These are phyloP conservation scores for Epichloe hybrida DNA, from an alignment of 2,329 filamentous ascomycete species.

Conservation along the genomic window DNA sequence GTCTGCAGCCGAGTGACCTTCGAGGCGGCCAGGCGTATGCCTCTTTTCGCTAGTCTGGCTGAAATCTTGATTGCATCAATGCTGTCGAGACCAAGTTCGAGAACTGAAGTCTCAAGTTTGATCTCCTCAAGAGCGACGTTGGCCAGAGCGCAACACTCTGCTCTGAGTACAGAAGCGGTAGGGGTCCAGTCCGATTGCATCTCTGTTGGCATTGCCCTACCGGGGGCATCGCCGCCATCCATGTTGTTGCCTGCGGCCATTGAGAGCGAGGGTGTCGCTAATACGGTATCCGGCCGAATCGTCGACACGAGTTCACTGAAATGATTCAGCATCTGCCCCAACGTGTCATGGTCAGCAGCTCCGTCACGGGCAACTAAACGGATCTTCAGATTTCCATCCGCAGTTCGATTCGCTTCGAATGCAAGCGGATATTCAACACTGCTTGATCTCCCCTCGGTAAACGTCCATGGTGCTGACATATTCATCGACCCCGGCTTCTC, in stretches of 20 bases:
- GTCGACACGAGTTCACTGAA: constrained; percentile 17
- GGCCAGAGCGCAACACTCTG: constrained; percentile 51
- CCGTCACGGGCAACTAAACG: constrained; percentile 44
- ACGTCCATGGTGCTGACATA: constrained; percentile 37
- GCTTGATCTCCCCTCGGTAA: constrained; percentile 29
- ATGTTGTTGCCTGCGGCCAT: not conserved
- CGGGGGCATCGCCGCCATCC: not conserved
- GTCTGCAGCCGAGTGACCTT: constrained; percentile 62
- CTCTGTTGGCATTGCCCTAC: not conserved
- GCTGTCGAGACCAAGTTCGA: constrained; percentile 79
- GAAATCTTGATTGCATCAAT: constrained; percentile 83
- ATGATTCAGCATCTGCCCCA: constrained; percentile 25
- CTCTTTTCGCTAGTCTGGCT: constrained; percentile 49
- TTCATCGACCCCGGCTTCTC: constrained; percentile 18
- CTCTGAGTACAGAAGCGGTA: constrained; percentile 37
- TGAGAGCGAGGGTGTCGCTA: not conserved
- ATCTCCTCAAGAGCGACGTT: constrained; percentile 38
- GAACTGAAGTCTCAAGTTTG: constrained; percentile 48
- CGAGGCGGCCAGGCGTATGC: constrained; percentile 54
- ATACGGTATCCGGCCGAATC: constrained; percentile 5
- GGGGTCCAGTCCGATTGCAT: constrained; percentile 7
- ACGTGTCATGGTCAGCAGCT: constrained; percentile 16
- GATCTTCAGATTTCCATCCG: constrained; percentile 34
- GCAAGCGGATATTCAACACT: constrained; percentile 62
- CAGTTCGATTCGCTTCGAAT: constrained; percentile 52